Conservation (phyloP, 169 alveolate genomes). For the Plasmodium vinckei region DNA sequence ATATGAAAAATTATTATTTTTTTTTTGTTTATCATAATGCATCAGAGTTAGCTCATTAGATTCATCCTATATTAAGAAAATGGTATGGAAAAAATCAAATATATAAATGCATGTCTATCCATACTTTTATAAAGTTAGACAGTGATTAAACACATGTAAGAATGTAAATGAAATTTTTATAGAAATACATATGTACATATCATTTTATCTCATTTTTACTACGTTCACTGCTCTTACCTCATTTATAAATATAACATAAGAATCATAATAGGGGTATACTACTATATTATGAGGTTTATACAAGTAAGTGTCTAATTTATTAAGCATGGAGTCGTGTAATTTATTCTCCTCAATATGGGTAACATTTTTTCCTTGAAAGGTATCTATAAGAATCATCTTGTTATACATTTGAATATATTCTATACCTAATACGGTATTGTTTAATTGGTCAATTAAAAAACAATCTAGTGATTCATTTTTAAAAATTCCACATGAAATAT, state of each 20-base stretch:
- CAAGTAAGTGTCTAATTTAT: conserved; percentile 37
- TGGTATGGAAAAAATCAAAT: neutral
- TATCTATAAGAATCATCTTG: conserved; percentile 39
- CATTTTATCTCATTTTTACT: neutral
- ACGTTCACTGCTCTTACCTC: conserved; percentile 5
- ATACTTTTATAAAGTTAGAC: neutral
- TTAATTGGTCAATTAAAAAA: conserved; percentile 64
- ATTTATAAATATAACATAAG: conserved; percentile 41
- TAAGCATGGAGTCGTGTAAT: conserved; percentile 20
- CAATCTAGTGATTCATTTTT: conserved; percentile 54
- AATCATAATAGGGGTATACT: conserved; percentile 36
- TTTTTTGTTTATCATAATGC: conserved; percentile 30
- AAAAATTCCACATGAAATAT: conserved; percentile 56
- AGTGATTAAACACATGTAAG: neutral
- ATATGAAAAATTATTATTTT: conserved; percentile 29
- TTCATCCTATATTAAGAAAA: conserved; percentile 14
- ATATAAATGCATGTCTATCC: neutral
- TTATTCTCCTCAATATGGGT: conserved; percentile 24
- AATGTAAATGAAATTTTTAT: neutral
- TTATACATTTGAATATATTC: conserved; percentile 28
- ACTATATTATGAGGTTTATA: conserved; percentile 30
- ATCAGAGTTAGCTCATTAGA: conserved; percentile 44
- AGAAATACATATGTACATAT: neutral
- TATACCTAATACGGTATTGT: conserved; percentile 43
- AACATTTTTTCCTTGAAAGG: conserved; percentile 38